A percentile compares a stretch with the other conserved stretches of the same genome.
Conservation (phyloP, 2,329 filamentous ascomycete species). For the Colletotrichum trifolii region DNA sequence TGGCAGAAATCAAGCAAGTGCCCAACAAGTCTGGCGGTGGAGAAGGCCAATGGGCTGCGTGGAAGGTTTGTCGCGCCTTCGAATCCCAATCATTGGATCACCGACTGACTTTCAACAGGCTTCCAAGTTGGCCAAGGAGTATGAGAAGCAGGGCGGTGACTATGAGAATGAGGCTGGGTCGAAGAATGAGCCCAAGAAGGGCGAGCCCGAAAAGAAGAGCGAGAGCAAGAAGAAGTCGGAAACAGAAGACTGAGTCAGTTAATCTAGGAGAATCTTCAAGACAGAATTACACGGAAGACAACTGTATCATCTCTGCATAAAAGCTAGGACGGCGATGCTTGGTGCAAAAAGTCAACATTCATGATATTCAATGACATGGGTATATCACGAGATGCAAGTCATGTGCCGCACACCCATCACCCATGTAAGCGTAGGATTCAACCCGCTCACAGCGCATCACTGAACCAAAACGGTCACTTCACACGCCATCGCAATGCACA, state of each 20-base stretch:
- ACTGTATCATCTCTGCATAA: too few species aligned
- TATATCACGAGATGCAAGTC: background rate
- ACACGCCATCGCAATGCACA: slow-evolving; percentile 5
- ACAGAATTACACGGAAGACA: too few species aligned
- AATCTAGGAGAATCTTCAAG: background rate
- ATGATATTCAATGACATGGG: background rate
- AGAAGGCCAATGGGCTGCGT: slow-evolving; percentile 43
- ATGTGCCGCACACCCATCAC: slow-evolving; percentile 20
- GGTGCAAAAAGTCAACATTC: background rate
- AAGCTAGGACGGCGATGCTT: too few species aligned
- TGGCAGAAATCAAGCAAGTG: slow-evolving; percentile 52
- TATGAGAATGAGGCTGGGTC: slow-evolving; percentile 54
- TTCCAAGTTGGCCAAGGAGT: slow-evolving; percentile 53
- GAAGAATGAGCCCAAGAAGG: slow-evolving; percentile 49
- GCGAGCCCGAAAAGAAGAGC: slow-evolving; percentile 42
- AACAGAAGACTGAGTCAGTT: slow-evolving; percentile 12
- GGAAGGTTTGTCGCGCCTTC: slow-evolving; percentile 26
- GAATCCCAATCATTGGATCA: too few species aligned
- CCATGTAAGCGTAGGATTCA: background rate
- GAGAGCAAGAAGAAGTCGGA: slow-evolving; percentile 39
- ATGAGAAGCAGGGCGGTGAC: slow-evolving; percentile 53
- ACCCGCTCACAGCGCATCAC: background rate
- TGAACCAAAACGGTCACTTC: too few species aligned
- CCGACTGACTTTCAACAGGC: slow-evolving; percentile 37
- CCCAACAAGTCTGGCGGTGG: slow-evolving; percentile 54